Percentiles rank a stretch among this genome's conserved stretches.
Evolutionary conservation across 441 rosid genomes (phyloP).

Genomic region (Corymbia calophylla): DNA sequence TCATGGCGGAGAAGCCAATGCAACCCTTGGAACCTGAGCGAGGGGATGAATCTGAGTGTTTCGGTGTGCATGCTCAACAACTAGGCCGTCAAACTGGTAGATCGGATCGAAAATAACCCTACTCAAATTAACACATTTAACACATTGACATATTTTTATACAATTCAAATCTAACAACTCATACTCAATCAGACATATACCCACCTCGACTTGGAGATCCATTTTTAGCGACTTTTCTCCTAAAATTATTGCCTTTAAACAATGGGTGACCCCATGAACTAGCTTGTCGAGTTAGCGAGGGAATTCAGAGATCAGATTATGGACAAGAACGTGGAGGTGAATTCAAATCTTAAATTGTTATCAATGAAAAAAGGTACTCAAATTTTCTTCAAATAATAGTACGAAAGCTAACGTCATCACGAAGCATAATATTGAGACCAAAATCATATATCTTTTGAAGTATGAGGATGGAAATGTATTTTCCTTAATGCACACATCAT

Average conservation of each 20-base stretch:
- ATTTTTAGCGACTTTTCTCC: not conserved
- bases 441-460: not conserved
- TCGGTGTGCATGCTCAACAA: conserved; percentile 72
- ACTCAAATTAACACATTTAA: not conserved
- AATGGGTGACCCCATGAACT: too few species aligned
- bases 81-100: not conserved
- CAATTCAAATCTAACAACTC: not conserved
- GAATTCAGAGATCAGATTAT: not conserved
- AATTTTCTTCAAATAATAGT: not conserved
- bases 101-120: fast-evolving
- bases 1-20: conserved; percentile 44
- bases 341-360: not conserved
- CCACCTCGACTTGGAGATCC: not conserved
- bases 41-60: conserved; percentile 20
- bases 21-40: conserved; percentile 6
- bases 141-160: not conserved
- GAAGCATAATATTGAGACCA: not conserved
- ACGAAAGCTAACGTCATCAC: not conserved
- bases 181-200: not conserved
- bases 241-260: not conserved
- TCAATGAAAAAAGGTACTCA: not conserved
- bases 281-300: too few species aligned
- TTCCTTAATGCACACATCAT: not conserved
- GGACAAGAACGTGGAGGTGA: not conserved
- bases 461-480: not conserved